Evolutionary conservation across 441 rosid species (phyloP).

Genomic region (Pelargonium fulgidum): DNA sequence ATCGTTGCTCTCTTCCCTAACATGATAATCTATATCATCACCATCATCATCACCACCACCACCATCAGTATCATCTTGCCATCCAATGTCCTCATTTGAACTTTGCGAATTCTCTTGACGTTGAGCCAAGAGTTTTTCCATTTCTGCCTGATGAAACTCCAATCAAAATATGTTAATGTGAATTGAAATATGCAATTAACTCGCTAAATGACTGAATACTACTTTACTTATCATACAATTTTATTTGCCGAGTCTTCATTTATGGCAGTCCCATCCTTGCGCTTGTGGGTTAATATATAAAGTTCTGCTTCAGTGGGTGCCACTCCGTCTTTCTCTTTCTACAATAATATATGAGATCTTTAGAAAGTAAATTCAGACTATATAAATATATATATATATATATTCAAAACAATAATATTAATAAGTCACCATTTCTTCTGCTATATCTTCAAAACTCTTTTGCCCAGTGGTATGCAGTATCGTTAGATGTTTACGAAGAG

Average conservation of each 20-base stretch:
- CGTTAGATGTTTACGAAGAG: background rate
- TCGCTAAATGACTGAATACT: background rate
- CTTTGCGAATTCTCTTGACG: background rate
- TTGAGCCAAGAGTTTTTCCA: background rate
- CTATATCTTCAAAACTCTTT: slow-evolving; percentile 1
- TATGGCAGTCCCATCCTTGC: slow-evolving; percentile 5
- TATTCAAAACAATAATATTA: no score
- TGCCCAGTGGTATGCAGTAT: background rate
- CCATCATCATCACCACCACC: background rate
- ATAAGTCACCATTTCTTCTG: background rate
- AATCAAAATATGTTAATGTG: no score
- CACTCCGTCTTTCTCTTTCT: slow-evolving; percentile 3
- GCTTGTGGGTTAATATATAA: background rate
- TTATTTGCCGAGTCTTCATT: background rate
- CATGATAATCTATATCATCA: background rate
- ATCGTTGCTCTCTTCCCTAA: no score
- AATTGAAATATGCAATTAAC: background rate
- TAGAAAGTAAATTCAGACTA: background rate
- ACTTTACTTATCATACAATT: background rate
- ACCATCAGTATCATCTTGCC: background rate
- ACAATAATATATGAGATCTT: background rate
- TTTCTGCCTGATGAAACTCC: background rate
- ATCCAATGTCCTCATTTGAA: background rate
- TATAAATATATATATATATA: no score
- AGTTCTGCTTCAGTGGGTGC: slow-evolving; percentile 3